A percentile compares a stretch with the other conserved stretches of the same genome.
Evolutionary conservation across 257 asterid genomes (phyloP).

Genomic region (Plantago elongata): DNA sequence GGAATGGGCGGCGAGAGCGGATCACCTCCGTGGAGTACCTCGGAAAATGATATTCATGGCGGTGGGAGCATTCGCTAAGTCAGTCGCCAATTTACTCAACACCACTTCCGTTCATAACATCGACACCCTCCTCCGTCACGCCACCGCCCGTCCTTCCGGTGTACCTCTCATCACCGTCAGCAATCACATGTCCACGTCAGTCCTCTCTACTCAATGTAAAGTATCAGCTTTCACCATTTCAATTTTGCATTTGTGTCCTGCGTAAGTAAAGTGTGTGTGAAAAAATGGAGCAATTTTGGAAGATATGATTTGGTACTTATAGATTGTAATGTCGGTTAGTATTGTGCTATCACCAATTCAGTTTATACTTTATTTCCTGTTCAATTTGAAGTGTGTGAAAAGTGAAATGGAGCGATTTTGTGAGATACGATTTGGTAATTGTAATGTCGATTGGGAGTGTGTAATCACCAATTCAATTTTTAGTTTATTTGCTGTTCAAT

Average conservation of each 20-base stretch:
- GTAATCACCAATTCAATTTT: too few species aligned
- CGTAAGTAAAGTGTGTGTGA: background rate
- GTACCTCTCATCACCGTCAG: slow-evolving; percentile 96
- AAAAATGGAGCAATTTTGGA: too few species aligned
- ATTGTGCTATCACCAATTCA: too few species aligned
- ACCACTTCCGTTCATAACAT: slow-evolving; percentile 68
- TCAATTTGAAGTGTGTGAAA: too few species aligned
- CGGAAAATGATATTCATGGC: slow-evolving; percentile 64
- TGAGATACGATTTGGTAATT: too few species aligned
- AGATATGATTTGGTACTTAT: too few species aligned
- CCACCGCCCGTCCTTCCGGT: slow-evolving; percentile 74
- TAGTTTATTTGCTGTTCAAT: too few species aligned
- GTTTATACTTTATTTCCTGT: too few species aligned
- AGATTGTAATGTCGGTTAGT: too few species aligned
- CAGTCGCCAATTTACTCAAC: slow-evolving; percentile 71
- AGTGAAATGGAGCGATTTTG: too few species aligned
- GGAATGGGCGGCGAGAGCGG: slow-evolving; percentile 90
- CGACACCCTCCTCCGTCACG: slow-evolving; percentile 76
- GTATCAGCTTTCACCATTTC: background rate
- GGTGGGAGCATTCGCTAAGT: slow-evolving; percentile 76
- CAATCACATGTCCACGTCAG: slow-evolving; percentile 99
- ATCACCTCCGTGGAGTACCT: slow-evolving; percentile 83
- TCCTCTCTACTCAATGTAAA: slow-evolving; percentile 24
- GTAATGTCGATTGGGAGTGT: too few species aligned
- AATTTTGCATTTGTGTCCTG: background rate